Conservation (phyloP, 2,329 filamentous ascomycete species). For the Monilinia laxa region DNA sequence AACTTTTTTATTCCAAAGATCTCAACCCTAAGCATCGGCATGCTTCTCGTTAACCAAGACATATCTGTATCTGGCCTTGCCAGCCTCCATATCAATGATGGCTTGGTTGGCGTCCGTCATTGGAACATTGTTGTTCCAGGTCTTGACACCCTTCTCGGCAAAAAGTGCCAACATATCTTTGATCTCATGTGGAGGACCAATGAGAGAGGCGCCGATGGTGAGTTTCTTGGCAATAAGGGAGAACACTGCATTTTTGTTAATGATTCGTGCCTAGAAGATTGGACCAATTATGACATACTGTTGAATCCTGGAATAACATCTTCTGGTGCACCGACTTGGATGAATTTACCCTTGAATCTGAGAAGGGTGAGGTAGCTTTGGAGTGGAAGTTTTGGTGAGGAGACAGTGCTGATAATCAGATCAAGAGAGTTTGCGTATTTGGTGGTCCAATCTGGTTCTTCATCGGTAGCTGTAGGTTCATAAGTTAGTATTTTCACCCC, state of each 20-base stretch:
- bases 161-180: slow-evolving; percentile 61
- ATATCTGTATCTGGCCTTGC: slow-evolving; percentile 54
- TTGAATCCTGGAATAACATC: slow-evolving; percentile 53
- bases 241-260: slow-evolving; percentile 42
- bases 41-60: slow-evolving; percentile 47
- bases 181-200: slow-evolving; percentile 52
- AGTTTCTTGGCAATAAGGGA: slow-evolving; percentile 56
- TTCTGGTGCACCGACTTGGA: slow-evolving; percentile 67
- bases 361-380: slow-evolving; percentile 60
- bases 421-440: slow-evolving; percentile 54
- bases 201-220: slow-evolving; percentile 46
- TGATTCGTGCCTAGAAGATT: background rate
- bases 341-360: slow-evolving; percentile 57
- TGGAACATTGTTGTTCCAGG: slow-evolving; percentile 55
- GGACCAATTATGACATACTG: slow-evolving; percentile 31
- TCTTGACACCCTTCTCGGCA: slow-evolving; percentile 56
- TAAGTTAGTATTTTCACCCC: background rate
- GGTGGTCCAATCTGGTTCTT: slow-evolving; percentile 60
- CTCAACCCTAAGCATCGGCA: background rate
- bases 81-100: slow-evolving; percentile 56
- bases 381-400: slow-evolving; percentile 60
- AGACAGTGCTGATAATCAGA: slow-evolving; percentile 59
- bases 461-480: slow-evolving; percentile 42
- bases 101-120: slow-evolving; percentile 59
- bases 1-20: background rate